Conservation (phyloP, 495 filamentous ascomycete species). For the Xylaria palmicola region DNA sequence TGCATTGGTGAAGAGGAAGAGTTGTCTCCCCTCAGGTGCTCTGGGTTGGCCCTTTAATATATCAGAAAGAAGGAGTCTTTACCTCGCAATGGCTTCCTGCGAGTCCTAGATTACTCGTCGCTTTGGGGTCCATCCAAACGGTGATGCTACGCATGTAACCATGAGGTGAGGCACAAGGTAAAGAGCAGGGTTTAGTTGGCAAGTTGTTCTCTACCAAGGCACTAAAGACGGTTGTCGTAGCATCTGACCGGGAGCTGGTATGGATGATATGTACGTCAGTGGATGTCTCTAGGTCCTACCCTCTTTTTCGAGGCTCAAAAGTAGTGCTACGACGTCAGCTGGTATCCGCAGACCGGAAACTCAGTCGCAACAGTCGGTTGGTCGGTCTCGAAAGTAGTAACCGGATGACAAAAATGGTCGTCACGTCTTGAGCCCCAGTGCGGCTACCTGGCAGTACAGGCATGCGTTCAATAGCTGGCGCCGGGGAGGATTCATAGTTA, state of each 20-base stretch:
- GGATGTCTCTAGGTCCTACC: constrained; percentile 14
- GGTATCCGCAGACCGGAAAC: constrained; percentile 10
- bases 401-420: constrained; percentile 10
- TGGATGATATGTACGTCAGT: constrained; percentile 9
- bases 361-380: constrained; percentile 10
- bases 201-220: not conserved
- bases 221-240: constrained; percentile 10
- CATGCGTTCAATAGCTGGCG: constrained; percentile 1
- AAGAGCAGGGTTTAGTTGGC: constrained; percentile 1
- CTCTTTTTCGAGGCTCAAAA: constrained; percentile 15
- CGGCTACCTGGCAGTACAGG: constrained; percentile 14
- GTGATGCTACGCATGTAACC: constrained; percentile 13
- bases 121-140: not conserved
- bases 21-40: not conserved
- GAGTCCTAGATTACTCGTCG: constrained; percentile 12
- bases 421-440: constrained; percentile 11
- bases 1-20: not conserved
- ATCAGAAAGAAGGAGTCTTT: not conserved
- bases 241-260: constrained; percentile 12
- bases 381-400: constrained; percentile 4
- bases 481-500: constrained; percentile 14
- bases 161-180: not conserved
- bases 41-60: constrained; percentile 1
- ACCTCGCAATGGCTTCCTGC: constrained; percentile 3
- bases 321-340: constrained; percentile 20